Base-by-base conservation (phyloP, 2,329 filamentous ascomycete species). In the Fonsecaea nubica region DNA sequence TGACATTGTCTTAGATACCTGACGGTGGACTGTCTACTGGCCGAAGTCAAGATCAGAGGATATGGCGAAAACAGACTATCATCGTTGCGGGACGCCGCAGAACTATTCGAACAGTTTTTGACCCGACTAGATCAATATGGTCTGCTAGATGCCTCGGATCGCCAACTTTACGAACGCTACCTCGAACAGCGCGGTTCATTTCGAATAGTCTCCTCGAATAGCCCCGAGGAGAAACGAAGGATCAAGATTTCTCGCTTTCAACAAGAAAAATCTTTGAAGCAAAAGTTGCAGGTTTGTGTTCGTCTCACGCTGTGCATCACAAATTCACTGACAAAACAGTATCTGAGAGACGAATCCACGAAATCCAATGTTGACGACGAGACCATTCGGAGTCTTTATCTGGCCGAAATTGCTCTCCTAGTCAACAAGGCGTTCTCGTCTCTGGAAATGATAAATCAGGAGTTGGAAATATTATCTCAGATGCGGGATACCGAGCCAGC, bases 201-300 rank as follows among this genome's bases (percentile, higher is more conserved):
- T 77, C 89, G 89, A 56, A 89, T 91, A 2, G 87, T 90, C 18
- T 85, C 88, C 18, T 85, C 85, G 8, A 84, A 82, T 25, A 87
- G 91, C 78, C 86, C 92, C 3, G 86, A 89, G 21, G 86, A 88
- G 35, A 86, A 90, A 68, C 86, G 95, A 72, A 89, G 93, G 64
- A 87, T 89, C 55, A 99, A 98, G 80, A 96, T 99, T 72, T 86
- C 88, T 53, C 88, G 91, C 67, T 97, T 93, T 79, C 89, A 87
- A 73, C 87, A 91, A 59, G 95, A 98, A 78, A 97, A 95, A 77
- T 88, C 90, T 69, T 80, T 99, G 66, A 93, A 92, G 78, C 85
- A 88, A 71, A 93, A 90, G 77, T 83, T 98, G n/a, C 91, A 92
- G 78, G 87, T 89, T 77, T 52, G 78, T 72, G 32, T 75, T 42